Percentiles rank a stretch among this genome's conserved stretches.
phyloP scores from a whole-genome alignment of 2,329 filamentous ascomycete genomes.

The Nothomitra cinnamomea region DNA sequence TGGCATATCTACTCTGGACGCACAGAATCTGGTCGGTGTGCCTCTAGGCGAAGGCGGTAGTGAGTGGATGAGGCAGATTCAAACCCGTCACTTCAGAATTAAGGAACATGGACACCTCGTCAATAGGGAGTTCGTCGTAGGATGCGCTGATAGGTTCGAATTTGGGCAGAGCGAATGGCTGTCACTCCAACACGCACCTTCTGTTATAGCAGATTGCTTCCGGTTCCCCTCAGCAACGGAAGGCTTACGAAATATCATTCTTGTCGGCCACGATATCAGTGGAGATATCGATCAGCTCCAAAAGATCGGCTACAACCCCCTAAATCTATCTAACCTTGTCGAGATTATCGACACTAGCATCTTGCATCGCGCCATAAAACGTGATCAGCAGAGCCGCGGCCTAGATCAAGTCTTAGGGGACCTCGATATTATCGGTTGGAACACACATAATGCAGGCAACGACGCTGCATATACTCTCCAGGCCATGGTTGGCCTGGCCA shows the following conservation, averaged over 20 bases:
- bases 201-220: conserved; percentile 19
- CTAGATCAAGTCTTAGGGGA: conserved; percentile 45
- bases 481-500: conserved; percentile 49
- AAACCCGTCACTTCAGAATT: conserved; percentile 60
- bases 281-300: conserved; percentile 53
- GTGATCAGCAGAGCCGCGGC: conserved; percentile 33
- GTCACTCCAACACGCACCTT: conserved; percentile 25
- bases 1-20: conserved; percentile 69
- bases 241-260: conserved; percentile 42
- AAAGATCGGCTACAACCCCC: conserved; percentile 44
- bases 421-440: conserved; percentile 42
- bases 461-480: conserved; percentile 68
- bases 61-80: conserved; percentile 48
- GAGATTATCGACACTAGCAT: conserved; percentile 56
- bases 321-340: conserved; percentile 34
- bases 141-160: conserved; percentile 56
- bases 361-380: conserved; percentile 48
- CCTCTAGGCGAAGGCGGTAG: conserved; percentile 45
- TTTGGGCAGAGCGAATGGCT: conserved; percentile 51
- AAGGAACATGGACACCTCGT: conserved; percentile 46
- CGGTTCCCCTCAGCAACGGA: conserved; percentile 10
- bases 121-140: conserved; percentile 52
- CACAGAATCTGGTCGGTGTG: conserved; percentile 34
- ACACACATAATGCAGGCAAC: conserved; percentile 77
- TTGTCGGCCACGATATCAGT: conserved; percentile 61